Percentiles rank a stretch among this genome's conserved stretches.
phyloP scores from a whole-genome alignment of 305 asterid species.

The Solanum chacoense region DNA sequence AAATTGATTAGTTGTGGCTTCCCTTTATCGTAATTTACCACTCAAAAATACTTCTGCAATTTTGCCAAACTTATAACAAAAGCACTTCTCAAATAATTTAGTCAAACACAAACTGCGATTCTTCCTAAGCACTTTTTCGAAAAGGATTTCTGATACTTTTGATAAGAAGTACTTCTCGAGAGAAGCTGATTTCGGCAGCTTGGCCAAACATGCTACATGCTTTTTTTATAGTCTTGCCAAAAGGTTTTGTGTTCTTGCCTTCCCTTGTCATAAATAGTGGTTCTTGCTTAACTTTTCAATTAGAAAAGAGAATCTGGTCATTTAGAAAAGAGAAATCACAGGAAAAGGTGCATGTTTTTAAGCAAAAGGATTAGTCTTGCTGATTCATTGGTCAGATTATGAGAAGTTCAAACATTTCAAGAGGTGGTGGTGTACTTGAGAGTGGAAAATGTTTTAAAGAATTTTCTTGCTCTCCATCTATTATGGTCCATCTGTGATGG shows the following conservation, averaged over 20 bases:
- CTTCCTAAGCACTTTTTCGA: not conserved
- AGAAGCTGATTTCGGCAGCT: not conserved
- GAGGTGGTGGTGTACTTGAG: slow-evolving; percentile 1
- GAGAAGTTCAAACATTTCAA: not conserved
- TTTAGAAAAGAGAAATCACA: not conserved
- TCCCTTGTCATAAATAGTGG: not conserved
- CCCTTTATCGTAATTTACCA: not conserved
- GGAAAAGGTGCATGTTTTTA: not conserved
- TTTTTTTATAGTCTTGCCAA: not conserved
- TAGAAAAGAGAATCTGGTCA: not conserved
- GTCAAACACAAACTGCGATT: not conserved
- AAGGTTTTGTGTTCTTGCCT: not conserved
- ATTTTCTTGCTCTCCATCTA: not conserved
- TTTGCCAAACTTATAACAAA: not conserved
- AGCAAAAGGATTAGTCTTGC: not conserved
- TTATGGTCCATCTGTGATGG: not conserved
- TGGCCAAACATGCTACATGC: not conserved
- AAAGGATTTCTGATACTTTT: not conserved
- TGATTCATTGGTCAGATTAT: not conserved
- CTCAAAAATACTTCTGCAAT: not conserved
- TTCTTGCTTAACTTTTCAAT: not conserved
- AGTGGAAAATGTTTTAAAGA: not conserved
- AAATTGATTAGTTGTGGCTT: not conserved
- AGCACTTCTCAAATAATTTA: not conserved
- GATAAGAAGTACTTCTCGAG: not conserved